A percentile compares a stretch with the other conserved stretches of the same genome.
These are phyloP conservation scores for Fusarium beomiforme DNA, from an alignment of 2,329 filamentous ascomycete genomes.

Conservation along the genomic window DNA sequence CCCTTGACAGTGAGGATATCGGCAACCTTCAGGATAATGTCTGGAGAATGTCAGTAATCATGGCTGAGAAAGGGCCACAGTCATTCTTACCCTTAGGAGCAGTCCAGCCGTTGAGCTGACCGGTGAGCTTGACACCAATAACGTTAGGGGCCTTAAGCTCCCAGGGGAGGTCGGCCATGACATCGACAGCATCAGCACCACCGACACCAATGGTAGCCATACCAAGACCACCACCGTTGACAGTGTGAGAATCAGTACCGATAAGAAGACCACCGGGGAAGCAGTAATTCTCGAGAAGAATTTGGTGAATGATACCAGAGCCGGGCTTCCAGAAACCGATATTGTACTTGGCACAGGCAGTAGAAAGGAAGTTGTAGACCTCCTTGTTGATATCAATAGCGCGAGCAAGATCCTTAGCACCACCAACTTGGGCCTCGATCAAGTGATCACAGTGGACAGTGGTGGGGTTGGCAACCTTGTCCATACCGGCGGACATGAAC, in stretches of 20 bases:
- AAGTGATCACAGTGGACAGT: conserved; percentile 99
- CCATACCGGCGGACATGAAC: conserved; percentile 99
- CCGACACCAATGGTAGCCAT: conserved; percentile 96
- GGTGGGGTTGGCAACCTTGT: conserved; percentile 89
- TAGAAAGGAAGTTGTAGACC: conserved; percentile 96
- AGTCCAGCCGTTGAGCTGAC: conserved; percentile 89
- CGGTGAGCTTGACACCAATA: conserved; percentile 95
- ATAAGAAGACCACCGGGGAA: conserved; percentile 99
- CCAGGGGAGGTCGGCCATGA: conserved; percentile 97
- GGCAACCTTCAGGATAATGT: conserved; percentile 97
- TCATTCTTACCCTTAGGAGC: conserved; percentile 80
- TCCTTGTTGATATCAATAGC: conserved; percentile 97
- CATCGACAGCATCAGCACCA: conserved; percentile 97
- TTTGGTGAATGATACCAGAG: conserved; percentile 99
- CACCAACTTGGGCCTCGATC: conserved; percentile 96
- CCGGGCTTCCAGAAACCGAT: conserved; percentile 99
- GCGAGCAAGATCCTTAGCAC: conserved; percentile 90
- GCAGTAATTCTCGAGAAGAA: conserved; percentile 97
- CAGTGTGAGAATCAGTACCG: conserved; percentile 97
- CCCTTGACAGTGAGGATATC: conserved; percentile 98
- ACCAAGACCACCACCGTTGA: conserved; percentile 95
- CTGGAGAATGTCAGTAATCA: conserved; percentile 54
- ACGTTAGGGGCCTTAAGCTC: conserved; percentile 98
- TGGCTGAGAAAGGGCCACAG: too few relatives aligned
- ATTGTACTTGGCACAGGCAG: conserved; percentile 98